Evolutionary conservation across 305 asterid species (phyloP).

Genomic region (Fraxinus sp.): DNA sequence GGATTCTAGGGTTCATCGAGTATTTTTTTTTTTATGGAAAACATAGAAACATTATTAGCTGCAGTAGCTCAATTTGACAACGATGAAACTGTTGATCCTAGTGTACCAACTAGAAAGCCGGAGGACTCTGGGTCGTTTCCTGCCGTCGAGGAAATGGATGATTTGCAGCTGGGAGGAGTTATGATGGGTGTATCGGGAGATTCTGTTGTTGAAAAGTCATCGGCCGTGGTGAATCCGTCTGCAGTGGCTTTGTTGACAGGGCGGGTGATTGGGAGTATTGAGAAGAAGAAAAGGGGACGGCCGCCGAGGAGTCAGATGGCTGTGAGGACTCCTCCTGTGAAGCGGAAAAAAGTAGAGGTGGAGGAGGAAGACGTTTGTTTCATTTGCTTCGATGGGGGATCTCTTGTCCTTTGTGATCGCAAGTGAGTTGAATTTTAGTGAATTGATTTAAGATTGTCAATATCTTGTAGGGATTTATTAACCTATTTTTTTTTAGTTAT

Average conservation of each 20-base stretch:
- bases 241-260: conserved; percentile 26
- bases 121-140: conserved; percentile 27
- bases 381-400: conserved; percentile 83
- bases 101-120: conserved; percentile 27
- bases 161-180: conserved; percentile 33
- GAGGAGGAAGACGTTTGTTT: conserved; percentile 80
- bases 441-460: not conserved
- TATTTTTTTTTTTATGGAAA: conserved; percentile 38
- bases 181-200: conserved; percentile 28
- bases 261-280: conserved; percentile 36
- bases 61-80: conserved; percentile 62
- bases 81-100: conserved; percentile 32
- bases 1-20: conserved; percentile 10
- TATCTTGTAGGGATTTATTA: not conserved
- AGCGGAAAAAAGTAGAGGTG: conserved; percentile 32
- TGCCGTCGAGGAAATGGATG: conserved; percentile 28
- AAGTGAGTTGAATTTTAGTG: conserved; percentile 50
- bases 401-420: conserved; percentile 76
- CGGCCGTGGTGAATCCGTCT: conserved; percentile 29
- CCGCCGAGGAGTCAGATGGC: conserved; percentile 50
- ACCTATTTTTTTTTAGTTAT: not conserved
- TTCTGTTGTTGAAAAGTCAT: conserved; percentile 13
- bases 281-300: conserved; percentile 73
- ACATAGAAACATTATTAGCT: conserved; percentile 53
- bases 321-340: conserved; percentile 47